Conservation (phyloP, 2,329 filamentous ascomycete genomes). For the Aschersonia sp. region DNA sequence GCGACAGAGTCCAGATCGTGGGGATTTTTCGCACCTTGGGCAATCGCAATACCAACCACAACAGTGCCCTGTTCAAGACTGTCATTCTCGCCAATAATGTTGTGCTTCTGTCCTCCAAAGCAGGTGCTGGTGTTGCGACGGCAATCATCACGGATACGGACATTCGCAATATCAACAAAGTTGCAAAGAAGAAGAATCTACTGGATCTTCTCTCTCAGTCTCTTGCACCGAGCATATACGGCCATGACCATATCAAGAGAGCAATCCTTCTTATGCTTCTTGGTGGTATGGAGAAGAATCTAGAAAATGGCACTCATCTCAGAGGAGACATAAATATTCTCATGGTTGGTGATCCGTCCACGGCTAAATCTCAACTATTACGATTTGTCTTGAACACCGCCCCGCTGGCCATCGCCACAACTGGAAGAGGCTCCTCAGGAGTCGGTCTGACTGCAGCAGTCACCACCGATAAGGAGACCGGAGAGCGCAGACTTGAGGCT, state of each 20-base stretch:
- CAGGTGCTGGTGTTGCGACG: conserved; percentile 83
- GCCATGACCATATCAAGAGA: conserved; percentile 96
- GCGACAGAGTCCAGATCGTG: conserved; percentile 92
- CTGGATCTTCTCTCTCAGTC: conserved; percentile 91
- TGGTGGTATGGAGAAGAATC: conserved; percentile 93
- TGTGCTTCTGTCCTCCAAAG: conserved; percentile 88
- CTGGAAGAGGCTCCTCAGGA: conserved; percentile 88
- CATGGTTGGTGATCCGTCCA: conserved; percentile 98
- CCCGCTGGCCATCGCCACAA: conserved; percentile 90
- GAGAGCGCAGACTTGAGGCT: conserved; percentile 84
- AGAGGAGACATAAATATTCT: conserved; percentile 98
- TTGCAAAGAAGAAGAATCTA: conserved; percentile 85
- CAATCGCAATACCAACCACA: conserved; percentile 82
- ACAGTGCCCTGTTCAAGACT: conserved; percentile 89
- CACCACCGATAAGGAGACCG: conserved; percentile 93
- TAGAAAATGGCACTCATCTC: conserved; percentile 94
- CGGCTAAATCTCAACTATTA: conserved; percentile 93
- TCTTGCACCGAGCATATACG: conserved; percentile 89
- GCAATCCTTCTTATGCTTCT: conserved; percentile 91
- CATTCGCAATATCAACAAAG: conserved; percentile 96
- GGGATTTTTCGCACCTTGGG: conserved; percentile 89
- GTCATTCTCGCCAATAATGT: conserved; percentile 89
- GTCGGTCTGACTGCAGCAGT: conserved; percentile 96
- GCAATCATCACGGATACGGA: conserved; percentile 90
- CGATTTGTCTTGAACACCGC: conserved; percentile 96